Evolutionary conservation across 805 yeast species (phyloP).

Genomic region (Vanderwaltozyma tropicalis): DNA sequence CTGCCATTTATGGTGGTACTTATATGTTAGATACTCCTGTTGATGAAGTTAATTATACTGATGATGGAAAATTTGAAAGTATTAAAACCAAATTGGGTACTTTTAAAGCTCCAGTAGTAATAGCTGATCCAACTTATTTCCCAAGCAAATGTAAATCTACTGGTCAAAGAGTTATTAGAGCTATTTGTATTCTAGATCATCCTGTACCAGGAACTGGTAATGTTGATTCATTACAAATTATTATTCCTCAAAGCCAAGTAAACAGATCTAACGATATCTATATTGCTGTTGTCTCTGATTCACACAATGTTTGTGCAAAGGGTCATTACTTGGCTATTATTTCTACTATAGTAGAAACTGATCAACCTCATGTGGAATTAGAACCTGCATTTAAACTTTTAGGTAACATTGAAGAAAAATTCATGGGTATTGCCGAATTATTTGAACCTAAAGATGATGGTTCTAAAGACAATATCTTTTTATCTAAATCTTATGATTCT

Average conservation of each 20-base stretch:
- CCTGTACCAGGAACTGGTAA: constrained; percentile 76
- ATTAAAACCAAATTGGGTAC: constrained; percentile 85
- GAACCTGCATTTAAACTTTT: constrained; percentile 89
- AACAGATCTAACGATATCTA: constrained; percentile 89
- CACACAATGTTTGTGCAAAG: constrained; percentile 82
- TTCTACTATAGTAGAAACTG: constrained; percentile 90
- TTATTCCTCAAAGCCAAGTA: constrained; percentile 93
- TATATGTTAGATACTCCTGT: constrained; percentile 96
- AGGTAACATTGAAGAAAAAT: constrained; percentile 68
- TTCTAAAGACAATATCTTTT: constrained; percentile 59
- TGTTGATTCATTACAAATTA: constrained; percentile 84
- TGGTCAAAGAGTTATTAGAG: constrained; percentile 32
- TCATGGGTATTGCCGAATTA: constrained; percentile 89
- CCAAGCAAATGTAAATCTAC: constrained; percentile 42
- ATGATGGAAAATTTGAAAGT: constrained; percentile 66
- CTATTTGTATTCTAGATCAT: constrained; percentile 77
- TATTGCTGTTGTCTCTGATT: constrained; percentile 78
- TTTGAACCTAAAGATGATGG: constrained; percentile 87
- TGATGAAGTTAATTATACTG: constrained; percentile 72
- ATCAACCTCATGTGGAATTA: constrained; percentile 81
- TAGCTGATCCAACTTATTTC: constrained; percentile 97
- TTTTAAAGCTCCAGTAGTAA: constrained; percentile 85
- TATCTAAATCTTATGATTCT: constrained; percentile 88
- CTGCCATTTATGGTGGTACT: constrained; percentile 97
- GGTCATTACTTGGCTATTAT: constrained; percentile 89